A percentile compares a stretch with the other conserved stretches of the same genome.
Evolutionary conservation across 2,329 filamentous ascomycete genomes (phyloP).

Genomic region (Cryphonectria naterciae): DNA sequence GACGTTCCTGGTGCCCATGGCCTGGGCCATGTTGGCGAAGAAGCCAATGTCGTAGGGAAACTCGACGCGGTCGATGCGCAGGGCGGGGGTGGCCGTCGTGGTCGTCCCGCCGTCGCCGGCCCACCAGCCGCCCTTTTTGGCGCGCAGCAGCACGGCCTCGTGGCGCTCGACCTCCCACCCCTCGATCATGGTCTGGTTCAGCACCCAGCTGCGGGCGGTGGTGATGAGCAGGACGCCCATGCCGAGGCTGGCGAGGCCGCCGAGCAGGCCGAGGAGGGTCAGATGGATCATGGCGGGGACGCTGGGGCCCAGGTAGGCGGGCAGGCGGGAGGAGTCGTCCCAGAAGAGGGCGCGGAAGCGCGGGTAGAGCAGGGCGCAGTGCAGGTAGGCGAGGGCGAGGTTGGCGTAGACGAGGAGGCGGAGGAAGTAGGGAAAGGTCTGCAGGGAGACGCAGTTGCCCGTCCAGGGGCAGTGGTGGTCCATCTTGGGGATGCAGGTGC

Average conservation of each 20-base stretch:
- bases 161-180: conserved; percentile 73
- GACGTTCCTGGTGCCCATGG: conserved; percentile 72
- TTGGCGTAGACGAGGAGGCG: conserved; percentile 77
- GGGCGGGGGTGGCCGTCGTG: conserved; percentile 29
- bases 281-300: conserved; percentile 62
- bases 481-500: conserved; percentile 77
- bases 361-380: conserved; percentile 63
- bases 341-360: conserved; percentile 63
- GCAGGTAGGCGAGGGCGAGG: conserved; percentile 60
- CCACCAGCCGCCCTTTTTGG: conserved; percentile 48
- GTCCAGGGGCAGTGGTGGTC: conserved; percentile 91
- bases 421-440: conserved; percentile 80
- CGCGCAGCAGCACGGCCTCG: conserved; percentile 57
- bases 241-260: conserved; percentile 62
- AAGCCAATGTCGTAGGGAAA: conserved; percentile 83
- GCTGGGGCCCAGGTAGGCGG: conserved; percentile 74
- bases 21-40: conserved; percentile 73
- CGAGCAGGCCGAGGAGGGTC: conserved; percentile 61
- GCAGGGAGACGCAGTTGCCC: conserved; percentile 79
- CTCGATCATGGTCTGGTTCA: conserved; percentile 82
- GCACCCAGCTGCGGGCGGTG: conserved; percentile 61
- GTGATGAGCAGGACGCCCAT: conserved; percentile 69
- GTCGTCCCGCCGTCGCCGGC: conserved; percentile 22
- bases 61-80: conserved; percentile 65
- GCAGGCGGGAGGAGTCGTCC: conserved; percentile 66